Base-by-base conservation (phyloP, 2,329 filamentous ascomycete genomes). In the Cryphonectria japonica region DNA sequence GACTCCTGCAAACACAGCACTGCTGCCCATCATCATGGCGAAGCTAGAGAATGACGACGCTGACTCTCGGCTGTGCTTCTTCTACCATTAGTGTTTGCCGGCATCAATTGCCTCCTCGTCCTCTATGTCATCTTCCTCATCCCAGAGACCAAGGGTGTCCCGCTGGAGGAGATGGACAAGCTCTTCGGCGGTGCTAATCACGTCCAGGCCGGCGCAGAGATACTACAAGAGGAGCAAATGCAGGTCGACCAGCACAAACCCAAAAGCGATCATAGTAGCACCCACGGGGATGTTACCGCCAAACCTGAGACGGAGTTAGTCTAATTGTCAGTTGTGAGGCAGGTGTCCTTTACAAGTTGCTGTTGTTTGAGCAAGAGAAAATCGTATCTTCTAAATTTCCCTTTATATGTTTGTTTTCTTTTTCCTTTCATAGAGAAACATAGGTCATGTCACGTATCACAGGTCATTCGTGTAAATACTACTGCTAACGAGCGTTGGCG, bases 131-230 rank as follows among this genome's bases (percentile, higher is more conserved):
- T 76, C 43, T 76, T 81, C 59, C 76, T 81, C 62, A 75, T 79
- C 16, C 79, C 78, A 0, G 79, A 81, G 71, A 81, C 78, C 13
- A 81, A 80, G 67, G 78, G 77, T 6, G 74, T 81, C 19, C 77
- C 77, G 19, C 72, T 80, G 11, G 78, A 81, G 72, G 74, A 77
- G 16, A 81, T 81, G 79, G 79, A 80, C 64, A 76, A 74, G 67
- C 76, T 81, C 13, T 81, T 81, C 57, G 78, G 78, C 2, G 78
- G 79, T 29, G 73, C 80, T 16, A 81, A 82, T 75, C 76, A 76
- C 54, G 81, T 83, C 13, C 77, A 78, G 61, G 82, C 75, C 16
- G 80, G 78, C 3, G 80, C 82, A 69, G 72, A 76, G 29, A 77
- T 69, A 26, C 41, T 70, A 19, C 43, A 81, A n/a, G 74, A 74